Conservation (phyloP, 2,329 filamentous ascomycete species). For the Epicoccum nigrum region DNA sequence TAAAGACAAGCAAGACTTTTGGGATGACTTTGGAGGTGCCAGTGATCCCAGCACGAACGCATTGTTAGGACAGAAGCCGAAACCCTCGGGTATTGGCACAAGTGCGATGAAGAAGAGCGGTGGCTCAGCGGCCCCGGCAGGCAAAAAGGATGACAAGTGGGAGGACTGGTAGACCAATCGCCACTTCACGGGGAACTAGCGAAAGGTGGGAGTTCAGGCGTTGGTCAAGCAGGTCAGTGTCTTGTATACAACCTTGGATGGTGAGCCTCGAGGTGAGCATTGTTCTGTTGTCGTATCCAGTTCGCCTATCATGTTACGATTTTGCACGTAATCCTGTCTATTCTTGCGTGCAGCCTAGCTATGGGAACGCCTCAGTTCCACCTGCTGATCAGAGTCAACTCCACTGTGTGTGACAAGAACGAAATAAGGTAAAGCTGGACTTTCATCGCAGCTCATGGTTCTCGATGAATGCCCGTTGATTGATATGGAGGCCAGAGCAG, state of each 20-base stretch:
- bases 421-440: too few relatives aligned
- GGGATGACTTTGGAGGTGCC: conserved; percentile 54
- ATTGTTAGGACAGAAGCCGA: conserved; percentile 44
- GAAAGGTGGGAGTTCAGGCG: conserved; percentile 6
- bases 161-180: conserved; percentile 55
- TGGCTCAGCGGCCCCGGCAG: conserved; percentile 25
- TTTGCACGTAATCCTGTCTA: too few relatives aligned
- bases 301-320: too few relatives aligned
- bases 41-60: conserved; percentile 30
- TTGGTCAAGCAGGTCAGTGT: not conserved
- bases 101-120: conserved; percentile 64
- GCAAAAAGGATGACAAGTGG: conserved; percentile 64
- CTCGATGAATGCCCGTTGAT: too few relatives aligned
- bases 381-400: too few relatives aligned
- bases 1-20: conserved; percentile 60
- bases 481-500: too few relatives aligned
- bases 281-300: not conserved
- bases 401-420: too few relatives aligned
- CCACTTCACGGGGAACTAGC: not conserved
- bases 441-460: too few relatives aligned
- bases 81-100: conserved; percentile 64
- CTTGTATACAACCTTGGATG: not conserved
- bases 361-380: too few relatives aligned
- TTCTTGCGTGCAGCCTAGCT: too few relatives aligned
- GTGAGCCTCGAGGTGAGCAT: too few relatives aligned